Percentiles rank a stretch among this genome's conserved stretches.
Conservation (phyloP, 176 grass and related monocot species). For the Secale cereale region DNA sequence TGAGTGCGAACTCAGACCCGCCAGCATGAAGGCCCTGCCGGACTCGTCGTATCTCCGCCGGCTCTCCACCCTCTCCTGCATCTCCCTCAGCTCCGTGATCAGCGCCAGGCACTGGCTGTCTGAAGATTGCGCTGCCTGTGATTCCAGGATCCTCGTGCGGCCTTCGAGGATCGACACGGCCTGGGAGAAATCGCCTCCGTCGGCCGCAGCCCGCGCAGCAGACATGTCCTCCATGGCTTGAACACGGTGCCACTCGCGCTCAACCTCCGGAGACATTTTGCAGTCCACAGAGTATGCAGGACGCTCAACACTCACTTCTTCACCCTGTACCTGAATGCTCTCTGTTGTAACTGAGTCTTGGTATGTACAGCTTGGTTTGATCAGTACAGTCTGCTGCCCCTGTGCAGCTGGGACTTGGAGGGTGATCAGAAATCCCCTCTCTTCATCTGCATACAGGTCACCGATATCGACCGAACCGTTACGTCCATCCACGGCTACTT, state of each 20-base stretch:
- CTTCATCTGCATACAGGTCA: constrained; percentile 91
- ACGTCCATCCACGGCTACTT: constrained; percentile 35
- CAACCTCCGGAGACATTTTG: constrained; percentile 58
- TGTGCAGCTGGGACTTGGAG: constrained; percentile 33
- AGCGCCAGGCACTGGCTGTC: constrained; percentile 61
- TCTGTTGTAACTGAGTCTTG: constrained; percentile 45
- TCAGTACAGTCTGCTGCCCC: constrained; percentile 46
- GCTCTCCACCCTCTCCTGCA: constrained; percentile 78
- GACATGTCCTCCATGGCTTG: constrained; percentile 75
- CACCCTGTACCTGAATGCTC: constrained; percentile 38
- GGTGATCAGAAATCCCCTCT: constrained; percentile 71
- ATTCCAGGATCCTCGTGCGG: constrained; percentile 44
- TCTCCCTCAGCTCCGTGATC: constrained; percentile 70
- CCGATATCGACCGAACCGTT: constrained; percentile 66
- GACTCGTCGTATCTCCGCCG: constrained; percentile 69
- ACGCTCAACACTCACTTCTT: constrained; percentile 49
- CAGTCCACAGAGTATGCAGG: constrained; percentile 24
- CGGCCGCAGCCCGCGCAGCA: constrained; percentile 54
- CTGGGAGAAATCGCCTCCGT: constrained; percentile 47
- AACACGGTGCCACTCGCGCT: constrained; percentile 71
- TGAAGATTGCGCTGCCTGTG: constrained; percentile 31
- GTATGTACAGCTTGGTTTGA: constrained; percentile 55
- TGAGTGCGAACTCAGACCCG: constrained; percentile 79
- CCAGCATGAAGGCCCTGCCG: constrained; percentile 76
- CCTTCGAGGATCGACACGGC: constrained; percentile 68